A percentile compares a stretch with the other conserved stretches of the same genome.
These are phyloP conservation scores for Pichia sp. DNA, from an alignment of 1,139 yeast genomes.

Conservation along the genomic window DNA sequence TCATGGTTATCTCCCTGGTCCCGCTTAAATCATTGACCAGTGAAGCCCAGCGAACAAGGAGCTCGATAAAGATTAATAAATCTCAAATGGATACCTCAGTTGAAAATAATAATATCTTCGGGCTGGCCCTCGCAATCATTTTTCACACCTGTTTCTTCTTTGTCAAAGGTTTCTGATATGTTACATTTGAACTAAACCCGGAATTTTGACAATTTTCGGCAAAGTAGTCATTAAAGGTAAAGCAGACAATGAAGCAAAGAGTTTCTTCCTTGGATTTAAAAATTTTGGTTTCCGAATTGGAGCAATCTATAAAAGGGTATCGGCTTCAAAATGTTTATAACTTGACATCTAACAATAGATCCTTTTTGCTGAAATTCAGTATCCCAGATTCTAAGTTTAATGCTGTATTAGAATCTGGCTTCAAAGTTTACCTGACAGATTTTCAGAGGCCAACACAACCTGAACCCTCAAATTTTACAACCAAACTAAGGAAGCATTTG, in stretches of 20 bases:
- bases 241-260: constrained; percentile 56
- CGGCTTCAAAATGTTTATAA: constrained; percentile 85
- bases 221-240: too few relatives aligned
- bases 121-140: background rate
- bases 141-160: background rate
- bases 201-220: too few relatives aligned
- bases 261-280: constrained; percentile 79
- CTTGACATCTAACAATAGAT: constrained; percentile 65
- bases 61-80: too few relatives aligned
- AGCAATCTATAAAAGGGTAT: constrained; percentile 51
- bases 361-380: constrained; percentile 75
- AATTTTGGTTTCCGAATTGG: constrained; percentile 64
- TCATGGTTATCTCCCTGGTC: background rate
- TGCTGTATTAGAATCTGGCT: constrained; percentile 81
- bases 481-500: constrained; percentile 81
- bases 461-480: constrained; percentile 78
- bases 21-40: too few relatives aligned
- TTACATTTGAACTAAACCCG: too few relatives aligned
- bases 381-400: constrained; percentile 76
- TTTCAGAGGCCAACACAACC: constrained; percentile 77
- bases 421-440: constrained; percentile 71
- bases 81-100: too few relatives aligned
- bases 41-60: too few relatives aligned
- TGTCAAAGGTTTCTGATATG: background rate
- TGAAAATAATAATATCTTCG: background rate